A percentile compares a stretch with the other conserved stretches of the same genome.
phyloP scores from a whole-genome alignment of 1,139 yeast genomes.

The Pichia sorboxylosa region DNA sequence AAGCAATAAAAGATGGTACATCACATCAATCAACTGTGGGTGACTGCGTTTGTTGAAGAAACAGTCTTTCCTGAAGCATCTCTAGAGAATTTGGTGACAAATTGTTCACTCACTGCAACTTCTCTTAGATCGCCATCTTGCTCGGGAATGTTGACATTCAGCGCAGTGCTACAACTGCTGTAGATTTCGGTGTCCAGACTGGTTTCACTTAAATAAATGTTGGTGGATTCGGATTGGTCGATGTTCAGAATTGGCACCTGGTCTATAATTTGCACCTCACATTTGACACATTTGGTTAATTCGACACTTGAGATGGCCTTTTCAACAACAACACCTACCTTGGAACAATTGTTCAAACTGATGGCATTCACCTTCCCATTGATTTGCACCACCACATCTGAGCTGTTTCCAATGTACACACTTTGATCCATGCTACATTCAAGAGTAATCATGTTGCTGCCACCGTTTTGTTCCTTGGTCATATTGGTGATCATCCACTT shows the following conservation, averaged over 20 bases:
- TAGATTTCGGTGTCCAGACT: constrained; percentile 64
- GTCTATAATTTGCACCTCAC: constrained; percentile 78
- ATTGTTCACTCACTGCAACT: constrained; percentile 78
- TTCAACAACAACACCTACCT: constrained; percentile 70
- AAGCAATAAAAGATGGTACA: too few species aligned
- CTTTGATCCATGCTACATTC: constrained; percentile 83
- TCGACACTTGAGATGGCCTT: constrained; percentile 82
- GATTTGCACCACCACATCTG: constrained; percentile 62
- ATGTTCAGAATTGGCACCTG: constrained; percentile 70
- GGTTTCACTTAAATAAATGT: constrained; percentile 61
- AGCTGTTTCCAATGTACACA: constrained; percentile 75
- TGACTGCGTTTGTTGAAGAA: constrained; percentile 37
- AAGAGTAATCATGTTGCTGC: constrained; percentile 41
- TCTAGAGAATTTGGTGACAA: constrained; percentile 44
- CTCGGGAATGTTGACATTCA: constrained; percentile 73
- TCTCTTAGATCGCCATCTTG: constrained; percentile 54
- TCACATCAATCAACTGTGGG: constrained; percentile 27
- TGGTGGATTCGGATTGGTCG: constrained; percentile 84
- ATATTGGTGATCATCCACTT: constrained; percentile 84
- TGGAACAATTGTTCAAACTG: constrained; percentile 61
- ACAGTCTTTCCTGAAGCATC: constrained; percentile 26
- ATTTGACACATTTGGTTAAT: constrained; percentile 66
- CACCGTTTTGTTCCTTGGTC: constrained; percentile 27
- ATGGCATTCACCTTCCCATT: constrained; percentile 90
- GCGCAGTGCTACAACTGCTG: constrained; percentile 74